Evolutionary conservation across 73 alveolate genomes (phyloP).

Genomic region (Stentor roeselii): DNA sequence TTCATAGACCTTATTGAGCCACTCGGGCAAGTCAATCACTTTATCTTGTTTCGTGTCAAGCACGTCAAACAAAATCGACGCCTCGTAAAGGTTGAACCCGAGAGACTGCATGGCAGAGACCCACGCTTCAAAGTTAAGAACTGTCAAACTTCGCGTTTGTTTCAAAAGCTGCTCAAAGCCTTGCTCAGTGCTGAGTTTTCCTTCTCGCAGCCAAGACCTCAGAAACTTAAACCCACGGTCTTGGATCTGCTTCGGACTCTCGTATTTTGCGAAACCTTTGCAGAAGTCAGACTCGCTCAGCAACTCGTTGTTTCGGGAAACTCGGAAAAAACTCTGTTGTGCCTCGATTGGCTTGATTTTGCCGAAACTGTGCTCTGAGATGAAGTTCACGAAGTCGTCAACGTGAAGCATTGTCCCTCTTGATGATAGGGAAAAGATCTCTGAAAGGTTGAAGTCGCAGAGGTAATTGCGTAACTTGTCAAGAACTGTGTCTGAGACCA

Average conservation of each 20-base stretch:
- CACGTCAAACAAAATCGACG: not conserved
- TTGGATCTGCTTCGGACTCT: not conserved
- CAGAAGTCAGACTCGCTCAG: not conserved
- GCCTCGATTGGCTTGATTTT: not conserved
- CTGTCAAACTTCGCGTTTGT: not conserved
- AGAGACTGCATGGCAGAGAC: not conserved
- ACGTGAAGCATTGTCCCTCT: not conserved
- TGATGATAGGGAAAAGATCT: not conserved
- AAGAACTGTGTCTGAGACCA: not conserved
- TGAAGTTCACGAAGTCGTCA: not conserved
- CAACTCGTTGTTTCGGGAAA: not conserved
- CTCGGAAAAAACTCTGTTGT: not conserved
- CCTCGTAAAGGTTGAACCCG: not conserved
- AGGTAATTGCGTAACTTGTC: not conserved
- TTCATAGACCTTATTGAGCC: constrained; percentile 15
- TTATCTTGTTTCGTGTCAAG: constrained; percentile 13
- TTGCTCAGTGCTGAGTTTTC: constrained; percentile 20
- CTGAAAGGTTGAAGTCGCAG: not conserved
- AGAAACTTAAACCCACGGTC: not conserved
- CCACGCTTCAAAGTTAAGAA: not conserved
- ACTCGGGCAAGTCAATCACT: not conserved
- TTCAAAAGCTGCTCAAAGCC: not conserved
- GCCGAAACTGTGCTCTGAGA: not conserved
- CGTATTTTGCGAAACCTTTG: not conserved
- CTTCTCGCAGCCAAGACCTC: constrained; percentile 7